Conservation (phyloP, 2,329 filamentous ascomycete genomes). For the Diaporthe australafricana region DNA sequence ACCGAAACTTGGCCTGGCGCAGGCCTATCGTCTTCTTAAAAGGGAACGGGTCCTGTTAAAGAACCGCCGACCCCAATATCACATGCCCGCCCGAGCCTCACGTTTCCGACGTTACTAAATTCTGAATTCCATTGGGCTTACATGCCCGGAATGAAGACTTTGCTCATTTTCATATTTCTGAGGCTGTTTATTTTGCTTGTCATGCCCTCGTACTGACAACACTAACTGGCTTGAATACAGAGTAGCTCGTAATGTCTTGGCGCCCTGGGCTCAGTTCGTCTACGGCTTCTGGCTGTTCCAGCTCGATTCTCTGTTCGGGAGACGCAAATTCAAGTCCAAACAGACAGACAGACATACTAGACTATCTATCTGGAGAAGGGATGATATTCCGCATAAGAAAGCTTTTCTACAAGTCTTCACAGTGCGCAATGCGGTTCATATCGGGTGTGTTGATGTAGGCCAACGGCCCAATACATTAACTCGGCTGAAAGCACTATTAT, state of each 20-base stretch:
- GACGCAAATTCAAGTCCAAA: not conserved
- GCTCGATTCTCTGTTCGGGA: not conserved
- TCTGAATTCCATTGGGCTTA: not conserved
- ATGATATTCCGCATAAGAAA: not conserved
- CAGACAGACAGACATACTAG: not conserved
- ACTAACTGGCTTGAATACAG: not conserved
- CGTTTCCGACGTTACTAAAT: not conserved
- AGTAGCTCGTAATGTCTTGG: not conserved
- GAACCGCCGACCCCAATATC: not conserved
- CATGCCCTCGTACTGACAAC: not conserved
- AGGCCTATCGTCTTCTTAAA: not conserved
- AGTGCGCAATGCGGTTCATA: not conserved
- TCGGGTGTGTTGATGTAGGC: not conserved
- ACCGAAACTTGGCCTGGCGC: conserved; percentile 17
- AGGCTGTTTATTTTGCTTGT: not conserved
- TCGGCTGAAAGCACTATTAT: conserved; percentile 1
- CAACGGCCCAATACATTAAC: conserved; percentile 14
- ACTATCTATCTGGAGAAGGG: too few species aligned
- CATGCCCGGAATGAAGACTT: not conserved
- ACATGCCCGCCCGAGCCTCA: not conserved
- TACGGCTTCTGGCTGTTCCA: not conserved
- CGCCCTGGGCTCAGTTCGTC: not conserved
- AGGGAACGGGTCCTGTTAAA: not conserved
- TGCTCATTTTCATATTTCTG: too few species aligned
- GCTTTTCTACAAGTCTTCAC: not conserved